Evolutionary conservation across 2,329 filamentous ascomycete genomes (phyloP), one percentile per base, ranked within the genome.

Genomic region (Arthrobotrys pseudoclavata): DNA sequence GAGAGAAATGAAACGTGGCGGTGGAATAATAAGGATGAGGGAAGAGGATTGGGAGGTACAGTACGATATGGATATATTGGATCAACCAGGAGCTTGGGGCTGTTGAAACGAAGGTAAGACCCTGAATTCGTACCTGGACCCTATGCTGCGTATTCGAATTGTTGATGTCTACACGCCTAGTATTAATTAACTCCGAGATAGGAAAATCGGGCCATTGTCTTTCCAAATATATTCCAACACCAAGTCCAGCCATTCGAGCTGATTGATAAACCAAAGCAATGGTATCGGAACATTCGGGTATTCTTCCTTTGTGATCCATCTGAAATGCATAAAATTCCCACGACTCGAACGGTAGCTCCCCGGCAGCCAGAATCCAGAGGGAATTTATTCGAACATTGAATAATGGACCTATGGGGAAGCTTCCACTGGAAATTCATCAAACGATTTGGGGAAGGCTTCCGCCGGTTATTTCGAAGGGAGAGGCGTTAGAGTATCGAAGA

Each of bases 401-500:
- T 4, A 13, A 60, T 13, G 48, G 47, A 29, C 29, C 55, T 0
- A 0, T 64, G 4, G 24, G 72, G 26, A 34, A 18, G 1, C 37
- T 81, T 0, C 79, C 77, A 0, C 68, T 64, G 42, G 71, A 70
- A 5, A 40, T 80, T 4, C 66, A 67, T 29, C 76, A 80, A 22
- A 9, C 80, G 13, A 79, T 57, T 67, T 10, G 18, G 3, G 15
- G 13, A 18, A 3, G 48, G 20, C 61, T 26, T 22, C 62, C 22
- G 78, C 69, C 80, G 7, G 79, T 79, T 0, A 83, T 85, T 55
- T 80, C 80, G 0, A 79, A 82, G 74, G 81, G 85, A 6, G 83
- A 85, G 69, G 85, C 85, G 0, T 82, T 83, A 69, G 72, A 81
- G 34, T 81, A 84, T 42, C 79, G 84, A 69, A 42, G 83, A 12